Evolutionary conservation across 2,329 filamentous ascomycete species (phyloP), one percentile per base, ranked within the genome.

Genomic region (Diaporthe batatas): DNA sequence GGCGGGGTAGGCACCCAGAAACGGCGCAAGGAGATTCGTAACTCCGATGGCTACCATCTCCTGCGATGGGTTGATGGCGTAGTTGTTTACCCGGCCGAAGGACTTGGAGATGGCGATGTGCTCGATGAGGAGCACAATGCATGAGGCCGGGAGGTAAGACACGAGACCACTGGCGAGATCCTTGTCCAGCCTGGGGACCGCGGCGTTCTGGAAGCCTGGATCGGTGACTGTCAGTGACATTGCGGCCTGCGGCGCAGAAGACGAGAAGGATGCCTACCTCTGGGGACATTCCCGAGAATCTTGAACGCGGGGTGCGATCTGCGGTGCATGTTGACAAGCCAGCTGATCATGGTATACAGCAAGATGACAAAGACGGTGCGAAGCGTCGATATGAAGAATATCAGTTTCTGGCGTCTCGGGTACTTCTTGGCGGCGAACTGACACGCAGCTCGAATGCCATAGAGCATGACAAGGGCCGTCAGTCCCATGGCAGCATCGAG

Each of bases 81-180:
- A 99, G 84, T 98, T 97, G 86, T 98, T 98, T 78, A 98, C 90
- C 73, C 96, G 90, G 12, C 96, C 96, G 77, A 99, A 98, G 0
- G 96, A 98, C 82, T 98, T 99, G 23, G 95, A 94, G 75, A 98
- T 98, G 62, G 96, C 95, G 78, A 98, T 98, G 81, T 98, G 96
- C 83, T 98, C 96, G 74, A 98, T 97, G 47, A 98, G 87, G 72
- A 98, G 87, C n/a, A 99, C 95, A 76, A 98, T 97, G 68, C 98
- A 91, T 0, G 93, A 92, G 10, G 93, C 93, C 0, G 96, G 96
- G 5, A 98, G 85, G 75, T 98, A 88, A 55, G 86, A 86, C 0
- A 89, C 86, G 79, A 97, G 94, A 0, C 90, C 84, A 2, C 84
- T 87, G 79, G 98, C 89, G 68, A 98, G 89, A 0, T 86, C 82